Conservation (phyloP, 345 rosid genomes). For the Salix dunnii region DNA sequence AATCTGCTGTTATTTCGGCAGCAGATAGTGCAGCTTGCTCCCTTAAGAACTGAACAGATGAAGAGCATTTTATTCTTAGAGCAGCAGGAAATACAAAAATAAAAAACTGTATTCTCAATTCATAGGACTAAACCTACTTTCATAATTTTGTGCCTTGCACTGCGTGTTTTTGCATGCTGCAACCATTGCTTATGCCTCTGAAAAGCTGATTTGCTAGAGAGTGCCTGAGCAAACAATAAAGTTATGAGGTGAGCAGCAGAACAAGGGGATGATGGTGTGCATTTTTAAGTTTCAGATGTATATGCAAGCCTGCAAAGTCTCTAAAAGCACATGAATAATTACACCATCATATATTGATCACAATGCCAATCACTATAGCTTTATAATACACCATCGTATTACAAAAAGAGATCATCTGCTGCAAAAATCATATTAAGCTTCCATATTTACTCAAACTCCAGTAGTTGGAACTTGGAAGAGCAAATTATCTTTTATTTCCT, state of each 20-base stretch:
- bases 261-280: not conserved
- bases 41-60: constrained; percentile 64
- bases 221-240: constrained; percentile 56
- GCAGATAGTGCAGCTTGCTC: constrained; percentile 89
- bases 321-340: too few relatives aligned
- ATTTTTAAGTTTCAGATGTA: not conserved
- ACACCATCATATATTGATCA: not conserved
- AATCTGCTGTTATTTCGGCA: constrained; percentile 73
- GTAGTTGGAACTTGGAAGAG: not conserved
- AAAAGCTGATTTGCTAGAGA: constrained; percentile 85
- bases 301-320: too few relatives aligned
- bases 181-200: constrained; percentile 88
- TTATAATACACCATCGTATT: not conserved
- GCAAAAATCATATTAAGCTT: not conserved
- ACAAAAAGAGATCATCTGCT: not conserved
- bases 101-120: not conserved
- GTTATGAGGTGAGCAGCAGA: not conserved
- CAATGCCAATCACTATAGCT: not conserved
- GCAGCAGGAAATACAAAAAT: not conserved
- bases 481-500: not conserved
- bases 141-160: constrained; percentile 96
- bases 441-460: not conserved
- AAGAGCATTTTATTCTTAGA: constrained; percentile 14
- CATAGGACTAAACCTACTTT: constrained; percentile 44
- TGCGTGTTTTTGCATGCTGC: constrained; percentile 87